Evolutionary conservation across 2,329 filamentous ascomycete genomes (phyloP).

Genomic region (Neofusicoccum umdonicola): DNA sequence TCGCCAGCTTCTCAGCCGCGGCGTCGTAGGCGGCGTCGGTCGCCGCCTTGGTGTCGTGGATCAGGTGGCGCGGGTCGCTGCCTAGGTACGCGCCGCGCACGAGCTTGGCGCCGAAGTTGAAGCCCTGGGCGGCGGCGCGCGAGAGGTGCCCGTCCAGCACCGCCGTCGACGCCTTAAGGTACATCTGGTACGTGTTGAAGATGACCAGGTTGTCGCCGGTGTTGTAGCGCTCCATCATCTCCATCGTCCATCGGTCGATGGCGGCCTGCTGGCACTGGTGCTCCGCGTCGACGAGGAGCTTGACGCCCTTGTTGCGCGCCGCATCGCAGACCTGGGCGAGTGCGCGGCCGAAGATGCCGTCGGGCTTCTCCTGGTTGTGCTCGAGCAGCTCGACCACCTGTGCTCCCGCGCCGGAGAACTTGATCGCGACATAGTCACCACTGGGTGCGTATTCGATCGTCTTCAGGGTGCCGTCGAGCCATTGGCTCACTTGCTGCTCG

Average conservation of each 20-base stretch:
- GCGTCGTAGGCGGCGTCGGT: conserved; percentile 66
- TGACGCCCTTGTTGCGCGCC: conserved; percentile 42
- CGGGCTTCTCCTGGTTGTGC: conserved; percentile 35
- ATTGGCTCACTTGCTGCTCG: conserved; percentile 62
- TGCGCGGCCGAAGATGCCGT: conserved; percentile 41
- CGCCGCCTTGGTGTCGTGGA: conserved; percentile 54
- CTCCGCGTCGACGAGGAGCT: conserved; percentile 55
- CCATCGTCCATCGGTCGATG: conserved; percentile 54
- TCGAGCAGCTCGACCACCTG: conserved; percentile 35
- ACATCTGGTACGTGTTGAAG: conserved; percentile 64
- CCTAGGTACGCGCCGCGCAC: conserved; percentile 58
- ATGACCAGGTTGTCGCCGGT: conserved; percentile 55
- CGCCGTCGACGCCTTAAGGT: conserved; percentile 50
- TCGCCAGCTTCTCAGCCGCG: conserved; percentile 61
- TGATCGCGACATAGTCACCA: conserved; percentile 51
- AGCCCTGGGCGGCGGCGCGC: conserved; percentile 46
- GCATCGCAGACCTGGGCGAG: conserved; percentile 46
- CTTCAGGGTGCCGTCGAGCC: conserved; percentile 59
- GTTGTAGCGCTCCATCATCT: conserved; percentile 55
- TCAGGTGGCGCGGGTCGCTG: conserved; percentile 49
- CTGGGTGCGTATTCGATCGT: conserved; percentile 56
- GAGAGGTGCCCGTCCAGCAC: conserved; percentile 47
- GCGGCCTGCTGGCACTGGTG: conserved; percentile 52
- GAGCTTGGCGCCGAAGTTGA: conserved; percentile 56
- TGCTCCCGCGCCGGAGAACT: conserved; percentile 25